Evolutionary conservation across 2,329 filamentous ascomycete genomes (phyloP).

Genomic region (Arthrobotrys pseudoclavata): DNA sequence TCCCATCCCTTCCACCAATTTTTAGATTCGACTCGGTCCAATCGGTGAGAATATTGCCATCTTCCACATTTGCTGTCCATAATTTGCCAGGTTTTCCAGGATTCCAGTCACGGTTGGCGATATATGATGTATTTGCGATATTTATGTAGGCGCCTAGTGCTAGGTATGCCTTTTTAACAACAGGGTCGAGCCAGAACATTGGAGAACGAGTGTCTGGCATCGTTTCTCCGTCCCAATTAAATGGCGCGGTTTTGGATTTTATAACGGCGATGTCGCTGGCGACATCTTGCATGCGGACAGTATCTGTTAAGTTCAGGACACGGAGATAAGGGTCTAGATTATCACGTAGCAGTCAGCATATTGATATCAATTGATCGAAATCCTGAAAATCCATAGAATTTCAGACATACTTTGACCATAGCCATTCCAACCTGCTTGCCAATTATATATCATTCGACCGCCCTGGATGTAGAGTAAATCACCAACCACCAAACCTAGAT

Average conservation of each 20-base stretch:
- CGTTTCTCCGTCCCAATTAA: conserved; percentile 20
- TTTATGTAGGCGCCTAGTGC: conserved; percentile 39
- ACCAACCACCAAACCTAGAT: conserved; percentile 26
- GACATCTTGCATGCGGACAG: conserved; percentile 37
- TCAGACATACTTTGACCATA: conserved; percentile 49
- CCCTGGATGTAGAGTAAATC: conserved; percentile 44
- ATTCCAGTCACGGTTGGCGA: conserved; percentile 37
- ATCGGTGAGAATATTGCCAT: conserved; percentile 36
- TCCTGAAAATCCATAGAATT: not conserved
- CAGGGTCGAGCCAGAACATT: conserved; percentile 49
- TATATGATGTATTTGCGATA: conserved; percentile 42
- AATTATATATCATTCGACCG: conserved; percentile 57
- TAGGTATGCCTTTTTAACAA: conserved; percentile 47
- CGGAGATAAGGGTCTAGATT: conserved; percentile 49
- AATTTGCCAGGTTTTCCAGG: conserved; percentile 40
- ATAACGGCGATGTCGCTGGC: conserved; percentile 24
- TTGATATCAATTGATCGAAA: not conserved
- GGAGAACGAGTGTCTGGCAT: conserved; percentile 46
- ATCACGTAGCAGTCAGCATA: not conserved
- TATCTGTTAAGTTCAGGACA: conserved; percentile 45
- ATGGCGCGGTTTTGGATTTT: conserved; percentile 17
- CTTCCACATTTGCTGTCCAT: conserved; percentile 44
- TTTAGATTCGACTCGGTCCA: conserved; percentile 39
- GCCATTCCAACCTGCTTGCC: conserved; percentile 16
- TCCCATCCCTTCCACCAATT: conserved; percentile 32